Percentiles rank a stretch among this genome's conserved stretches.
Conservation (phyloP, 352 stramenopile species). For the Globisporangium orthogonon region DNA sequence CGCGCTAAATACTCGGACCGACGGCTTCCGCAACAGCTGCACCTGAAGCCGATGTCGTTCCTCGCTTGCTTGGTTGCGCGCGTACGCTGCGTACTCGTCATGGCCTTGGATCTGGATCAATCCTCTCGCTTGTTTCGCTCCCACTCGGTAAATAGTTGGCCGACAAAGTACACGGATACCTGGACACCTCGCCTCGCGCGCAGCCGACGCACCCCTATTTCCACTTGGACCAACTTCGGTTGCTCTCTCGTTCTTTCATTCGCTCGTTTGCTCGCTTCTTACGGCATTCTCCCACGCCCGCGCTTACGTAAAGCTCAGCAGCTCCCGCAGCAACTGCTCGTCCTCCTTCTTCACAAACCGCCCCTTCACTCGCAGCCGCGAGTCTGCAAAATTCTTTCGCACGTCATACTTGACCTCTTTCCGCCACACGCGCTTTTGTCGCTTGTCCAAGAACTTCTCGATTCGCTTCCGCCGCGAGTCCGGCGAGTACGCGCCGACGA, state of each 20-base stretch:
- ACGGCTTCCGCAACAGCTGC: background rate
- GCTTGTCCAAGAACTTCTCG: constrained; percentile 93
- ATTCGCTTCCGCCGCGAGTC: constrained; percentile 91
- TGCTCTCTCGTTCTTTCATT: background rate
- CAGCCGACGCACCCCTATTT: background rate
- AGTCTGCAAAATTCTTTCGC: constrained; percentile 98
- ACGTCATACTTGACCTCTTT: constrained; percentile 98
- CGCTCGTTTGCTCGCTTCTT: background rate
- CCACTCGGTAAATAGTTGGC: constrained; percentile 15
- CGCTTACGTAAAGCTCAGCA: constrained; percentile 78
- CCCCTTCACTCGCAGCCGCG: constrained; percentile 93
- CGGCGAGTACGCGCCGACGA: constrained; percentile 94
- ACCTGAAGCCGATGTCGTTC: background rate
- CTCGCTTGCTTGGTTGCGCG: background rate
- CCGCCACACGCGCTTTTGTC: constrained; percentile 92
- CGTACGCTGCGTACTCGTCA: background rate
- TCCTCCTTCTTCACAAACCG: constrained; percentile 98
- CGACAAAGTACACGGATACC: constrained; percentile 12
- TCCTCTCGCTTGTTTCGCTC: constrained; percentile 2
- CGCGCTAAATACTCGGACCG: constrained; percentile 15
- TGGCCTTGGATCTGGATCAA: constrained; percentile 2
- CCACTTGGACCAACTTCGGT: background rate
- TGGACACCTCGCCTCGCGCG: background rate
- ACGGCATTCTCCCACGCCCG: background rate
- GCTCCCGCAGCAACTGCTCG: constrained; percentile 82